phyloP scores from a whole-genome alignment of 2,329 filamentous ascomycete species.

The Sclerotinia subarctica region DNA sequence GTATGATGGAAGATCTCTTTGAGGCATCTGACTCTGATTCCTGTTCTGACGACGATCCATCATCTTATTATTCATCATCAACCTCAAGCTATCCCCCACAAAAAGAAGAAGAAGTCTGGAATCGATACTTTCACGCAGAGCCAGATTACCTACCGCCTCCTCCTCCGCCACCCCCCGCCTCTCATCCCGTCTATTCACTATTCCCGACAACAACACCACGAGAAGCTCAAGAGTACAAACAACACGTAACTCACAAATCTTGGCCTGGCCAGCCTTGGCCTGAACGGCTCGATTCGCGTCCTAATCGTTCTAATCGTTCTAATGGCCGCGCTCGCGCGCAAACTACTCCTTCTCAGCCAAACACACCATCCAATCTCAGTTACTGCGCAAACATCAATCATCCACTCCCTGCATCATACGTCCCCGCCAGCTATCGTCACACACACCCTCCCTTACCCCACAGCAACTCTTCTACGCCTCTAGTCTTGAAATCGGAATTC shows the following conservation, averaged over 20 bases:
- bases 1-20: slow-evolving; percentile 19
- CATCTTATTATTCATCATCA: slow-evolving; percentile 17
- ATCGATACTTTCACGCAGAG: slow-evolving; percentile 11
- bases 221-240: background rate
- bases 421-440: slow-evolving; percentile 4
- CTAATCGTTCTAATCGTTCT: slow-evolving; percentile 3
- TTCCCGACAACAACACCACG: slow-evolving; percentile 4
- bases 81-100: slow-evolving; percentile 10
- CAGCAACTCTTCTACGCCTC: slow-evolving; percentile 6
- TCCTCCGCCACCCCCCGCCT: background rate
- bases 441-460: background rate
- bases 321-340: slow-evolving; percentile 10
- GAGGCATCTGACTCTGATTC: slow-evolving; percentile 1
- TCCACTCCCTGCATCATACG: background rate
- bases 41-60: slow-evolving; percentile 12
- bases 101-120: slow-evolving; percentile 19
- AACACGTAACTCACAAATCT: slow-evolving; percentile 19
- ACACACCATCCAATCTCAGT: slow-evolving; percentile 7
- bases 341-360: slow-evolving; percentile 7
- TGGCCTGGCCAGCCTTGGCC: slow-evolving; percentile 15
- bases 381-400: background rate
- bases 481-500: slow-evolving; percentile 15
- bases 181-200: slow-evolving; percentile 12
- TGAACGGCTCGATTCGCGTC: slow-evolving; percentile 18
- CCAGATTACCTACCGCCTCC: background rate